Evolutionary conservation across 371 early-diverging fungal species (phyloP).

Genomic region (Rhizopus stolonifer): DNA sequence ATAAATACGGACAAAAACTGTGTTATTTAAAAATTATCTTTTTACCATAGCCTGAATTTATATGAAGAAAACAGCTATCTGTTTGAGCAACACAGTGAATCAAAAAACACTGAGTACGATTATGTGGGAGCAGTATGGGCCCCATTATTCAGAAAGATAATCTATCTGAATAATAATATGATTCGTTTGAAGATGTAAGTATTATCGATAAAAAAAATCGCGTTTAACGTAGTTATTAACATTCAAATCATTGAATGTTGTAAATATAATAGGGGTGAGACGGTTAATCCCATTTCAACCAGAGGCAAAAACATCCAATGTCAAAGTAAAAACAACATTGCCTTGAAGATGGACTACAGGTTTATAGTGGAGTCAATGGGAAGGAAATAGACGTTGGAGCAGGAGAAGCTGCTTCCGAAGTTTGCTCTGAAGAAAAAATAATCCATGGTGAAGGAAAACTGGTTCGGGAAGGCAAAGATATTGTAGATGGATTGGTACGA

Average conservation of each 20-base stretch:
- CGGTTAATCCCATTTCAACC: conserved; percentile 1
- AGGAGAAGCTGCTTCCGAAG: background rate
- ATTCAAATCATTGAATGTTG: conserved; percentile 2
- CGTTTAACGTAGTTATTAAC: conserved; percentile 2
- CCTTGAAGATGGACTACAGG: background rate
- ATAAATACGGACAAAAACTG: conserved; percentile 3
- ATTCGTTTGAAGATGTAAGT: conserved; percentile 2
- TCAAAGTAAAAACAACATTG: background rate
- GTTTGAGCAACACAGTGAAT: background rate
- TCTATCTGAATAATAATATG: conserved; percentile 2
- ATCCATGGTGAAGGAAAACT: background rate
- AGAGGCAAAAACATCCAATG: background rate
- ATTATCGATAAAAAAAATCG: conserved; percentile 3
- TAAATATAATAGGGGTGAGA: conserved; percentile 3
- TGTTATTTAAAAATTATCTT: background rate
- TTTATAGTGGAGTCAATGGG: background rate
- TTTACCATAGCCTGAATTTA: conserved; percentile 2
- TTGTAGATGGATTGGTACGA: background rate
- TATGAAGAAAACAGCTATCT: conserved; percentile 2
- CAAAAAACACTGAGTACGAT: conserved; percentile 1
- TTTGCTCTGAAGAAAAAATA: background rate
- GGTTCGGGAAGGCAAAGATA: background rate
- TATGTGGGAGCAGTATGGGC: conserved; percentile 1
- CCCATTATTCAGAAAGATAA: conserved; percentile 1
- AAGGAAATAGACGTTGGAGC: background rate